Evolutionary conservation across 805 yeast species (phyloP), one percentile per base, ranked within the genome.

Genomic region (Brettanomyces bruxellensis): DNA sequence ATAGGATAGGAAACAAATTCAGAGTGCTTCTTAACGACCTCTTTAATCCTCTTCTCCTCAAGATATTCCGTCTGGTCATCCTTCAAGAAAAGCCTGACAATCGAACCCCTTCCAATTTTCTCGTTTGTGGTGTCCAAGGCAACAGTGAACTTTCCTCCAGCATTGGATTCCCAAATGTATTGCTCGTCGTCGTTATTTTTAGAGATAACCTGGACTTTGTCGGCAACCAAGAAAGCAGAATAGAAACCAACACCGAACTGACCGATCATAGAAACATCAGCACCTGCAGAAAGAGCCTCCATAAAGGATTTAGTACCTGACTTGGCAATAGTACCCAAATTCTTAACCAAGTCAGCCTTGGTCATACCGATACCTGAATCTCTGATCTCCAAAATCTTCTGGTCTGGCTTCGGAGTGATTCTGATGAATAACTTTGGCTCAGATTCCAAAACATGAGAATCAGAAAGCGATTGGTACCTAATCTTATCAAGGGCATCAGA

Each of bases 181-280:
- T 93, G 99, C 70, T 93, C 98, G 69, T 93, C 99, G 64, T 93
- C 99, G 68, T 93, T 93, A 81, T 89, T 84, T 79, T 93, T 93
- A 51, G 99, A 87, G 68, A 93, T 87, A 61, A 93, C 99, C 76
- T 93, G 96, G 55, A 93, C 99, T 61, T 81, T 87, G 76, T 93
- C 99, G 62, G 99, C 98, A 67, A 93, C 99, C 76, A 93, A 81
- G 86, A 93, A 93, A 58, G 91, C 78, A 47, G 99, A 93, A 84
- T 93, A 93, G 91, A 93, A 93, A 83, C 99, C 99, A 61, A 93
- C 99, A 89, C 99, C 99, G 78, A 93, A 93, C 77, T 93, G 99
- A 81, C 99, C 99, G 75, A 93, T 93, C 99, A 93, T 93, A 55
- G 98, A 90, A 53, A 93, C 97, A 71, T 93, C 99, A 52, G 99